Base-by-base conservation (phyloP, 345 rosid species). In the Citrus trifoliata region DNA sequence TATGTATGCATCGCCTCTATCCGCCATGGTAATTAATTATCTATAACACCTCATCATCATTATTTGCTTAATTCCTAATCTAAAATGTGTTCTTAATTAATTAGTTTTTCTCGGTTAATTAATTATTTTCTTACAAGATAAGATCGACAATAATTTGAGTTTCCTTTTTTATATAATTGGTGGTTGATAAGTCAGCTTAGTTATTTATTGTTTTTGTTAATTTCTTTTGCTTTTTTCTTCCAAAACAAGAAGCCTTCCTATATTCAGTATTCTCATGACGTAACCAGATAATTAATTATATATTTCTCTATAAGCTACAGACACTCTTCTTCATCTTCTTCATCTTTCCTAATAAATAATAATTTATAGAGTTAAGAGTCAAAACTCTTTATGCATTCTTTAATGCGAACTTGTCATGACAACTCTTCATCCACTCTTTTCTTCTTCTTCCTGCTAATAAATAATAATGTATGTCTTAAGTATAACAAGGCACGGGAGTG, bases 1-100 rank as follows among this genome's bases (percentile, higher is more conserved):
- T 70, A 92, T 90, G 93, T 93, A 93, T 78, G 98, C 86, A 28
- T 92, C 98, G 5, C 98, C 98, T 88, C 87, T 92, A 38, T 89
- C 95, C 9, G 96, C 87, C 42, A 88, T 92, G 88, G 96, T 93
- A 87, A 80, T 73, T 4, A 13, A 80, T 73, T 4, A 13, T 13
- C 6, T 13, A 35, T 12, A 33, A 59, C 2, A 18, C 8, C 32
- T 24, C 40, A 30, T 5, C 46, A 25, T 4, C 4, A 16, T 70
- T 33, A 24, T 24, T 4, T 24, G 0, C 40, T 19, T 61, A 10
- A 61, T 46, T 58, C 60, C 10, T 32, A 10, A 13, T 66, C 25
- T 25, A 13, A 12, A 18, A 28, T 62, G 5, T 62, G 65, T 4
- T 61, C 27, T 16, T 14, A 25, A 10, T 25, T 24, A 28, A 25